These are phyloP conservation scores for Zea luxurians DNA, from an alignment of 176 grass and related monocot species.

Conservation along the genomic window DNA sequence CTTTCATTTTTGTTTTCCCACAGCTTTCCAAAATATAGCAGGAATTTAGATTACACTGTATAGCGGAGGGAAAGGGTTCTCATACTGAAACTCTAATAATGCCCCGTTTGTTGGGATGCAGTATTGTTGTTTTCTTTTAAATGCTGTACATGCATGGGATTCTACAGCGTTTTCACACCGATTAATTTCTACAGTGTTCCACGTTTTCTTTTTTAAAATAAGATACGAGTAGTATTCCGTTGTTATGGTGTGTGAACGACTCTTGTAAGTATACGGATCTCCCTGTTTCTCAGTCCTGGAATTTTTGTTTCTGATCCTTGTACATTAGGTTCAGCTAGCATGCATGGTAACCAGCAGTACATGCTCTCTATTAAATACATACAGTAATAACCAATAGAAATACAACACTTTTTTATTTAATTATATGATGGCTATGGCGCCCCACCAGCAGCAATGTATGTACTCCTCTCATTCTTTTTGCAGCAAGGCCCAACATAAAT, in stretches of 20 bases:
- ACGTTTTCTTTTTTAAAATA: too few species aligned
- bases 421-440: not conserved
- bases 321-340: too few species aligned
- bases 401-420: not conserved
- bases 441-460: not conserved
- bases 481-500: not conserved
- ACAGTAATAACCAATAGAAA: not conserved
- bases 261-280: too few species aligned
- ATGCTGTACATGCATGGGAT: not conserved
- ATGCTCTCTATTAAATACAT: not conserved
- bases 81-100: not conserved
- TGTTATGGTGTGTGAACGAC: too few species aligned
- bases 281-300: too few species aligned
- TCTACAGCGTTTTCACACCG: too few species aligned
- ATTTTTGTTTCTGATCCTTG: too few species aligned
- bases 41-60: not conserved
- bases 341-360: not conserved
- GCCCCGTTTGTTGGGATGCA: not conserved
- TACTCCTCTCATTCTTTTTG: not conserved
- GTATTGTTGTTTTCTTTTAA: not conserved
- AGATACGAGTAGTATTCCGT: too few species aligned
- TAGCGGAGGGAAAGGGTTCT: not conserved
- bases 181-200: too few species aligned
- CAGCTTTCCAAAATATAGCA: not conserved
- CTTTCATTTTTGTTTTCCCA: not conserved